Evolutionary conservation across 106 monocot genomes (phyloP), one percentile per base, ranked within the genome.

Genomic region (Dioscorea zingiberensis): DNA sequence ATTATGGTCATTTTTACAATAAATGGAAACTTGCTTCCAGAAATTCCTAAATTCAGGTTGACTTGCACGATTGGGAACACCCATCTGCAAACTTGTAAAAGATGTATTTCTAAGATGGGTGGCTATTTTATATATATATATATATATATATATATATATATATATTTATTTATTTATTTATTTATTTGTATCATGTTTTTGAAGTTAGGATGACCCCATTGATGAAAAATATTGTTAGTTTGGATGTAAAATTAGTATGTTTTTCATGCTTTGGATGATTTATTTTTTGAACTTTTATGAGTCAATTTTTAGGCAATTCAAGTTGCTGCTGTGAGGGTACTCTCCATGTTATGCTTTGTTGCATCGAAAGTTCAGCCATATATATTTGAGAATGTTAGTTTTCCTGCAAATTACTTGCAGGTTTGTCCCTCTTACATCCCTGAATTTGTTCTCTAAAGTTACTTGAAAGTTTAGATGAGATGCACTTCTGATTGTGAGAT

Each of bases 291-390:
- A n/a, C n/a, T n/a, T n/a, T n/a, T n/a, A n/a, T n/a, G n/a, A n/a
- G n/a, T 62, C n/a, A 56, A 23, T 45, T 60, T 59, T 67, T 76
- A 93, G 93, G 82, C 47, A 55, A 72, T 85, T 60, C 88, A 93
- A 72, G 22, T 80, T 9, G 72, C 85, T 71, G 68, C 93, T 47
- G 72, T 78, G 25, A 77, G 64, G 74, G 72, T 85, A 75, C 68
- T 93, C 65, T 80, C 88, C 16, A 55, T 64, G 17, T 64, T 88
- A 21, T 88, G 80, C 55, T 71, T 57, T 74, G 58, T 81, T 51
- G 80, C 80, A 25, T 74, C 77, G 58, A 76, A 47, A 49, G 57
- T 74, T 55, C 78, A 88, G 58, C 76, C 70, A 48, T 70, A 80
- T 64, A 45, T 67, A 48, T 59, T 67, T 60, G 93, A 83, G 25